These are phyloP conservation scores for Zygosaccharomyces pseudorouxii DNA, from an alignment of 805 yeast genomes.

Conservation along the genomic window DNA sequence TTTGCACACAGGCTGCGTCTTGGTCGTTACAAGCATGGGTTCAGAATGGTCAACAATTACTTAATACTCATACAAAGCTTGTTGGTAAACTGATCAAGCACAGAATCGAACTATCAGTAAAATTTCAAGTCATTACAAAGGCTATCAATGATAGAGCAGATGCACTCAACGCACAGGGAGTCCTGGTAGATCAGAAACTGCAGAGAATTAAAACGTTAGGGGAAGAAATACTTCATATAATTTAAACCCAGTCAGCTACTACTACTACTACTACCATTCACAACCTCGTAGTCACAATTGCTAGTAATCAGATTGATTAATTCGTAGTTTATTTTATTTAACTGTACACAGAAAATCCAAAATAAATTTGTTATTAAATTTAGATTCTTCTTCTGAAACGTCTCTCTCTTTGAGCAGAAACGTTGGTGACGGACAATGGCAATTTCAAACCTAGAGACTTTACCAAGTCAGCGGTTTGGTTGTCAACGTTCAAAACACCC, in stretches of 20 bases:
- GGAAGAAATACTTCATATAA: constrained; percentile 36
- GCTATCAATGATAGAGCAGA: constrained; percentile 37
- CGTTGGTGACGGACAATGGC: constrained; percentile 79
- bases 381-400: constrained; percentile 90
- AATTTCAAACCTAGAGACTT: constrained; percentile 88
- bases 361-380: constrained; percentile 17
- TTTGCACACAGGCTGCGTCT: constrained; percentile 28
- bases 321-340: constrained; percentile 18
- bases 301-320: constrained; percentile 12
- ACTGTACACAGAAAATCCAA: constrained; percentile 23
- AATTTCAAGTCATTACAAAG: constrained; percentile 38
- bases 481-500: constrained; percentile 94
- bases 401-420: constrained; percentile 87
- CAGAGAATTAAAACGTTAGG: constrained; percentile 40
- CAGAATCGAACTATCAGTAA: constrained; percentile 39
- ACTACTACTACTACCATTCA: background rate
- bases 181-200: constrained; percentile 34
- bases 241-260: constrained; percentile 17
- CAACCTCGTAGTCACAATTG: background rate
- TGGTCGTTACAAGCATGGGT: constrained; percentile 38
- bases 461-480: constrained; percentile 93
- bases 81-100: constrained; percentile 35
- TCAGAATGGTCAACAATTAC: constrained; percentile 33
- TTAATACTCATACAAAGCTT: constrained; percentile 34
- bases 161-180: constrained; percentile 33